These are phyloP conservation scores for Solanum hybrid DNA, from an alignment of 305 asterid species.

Conservation along the genomic window DNA sequence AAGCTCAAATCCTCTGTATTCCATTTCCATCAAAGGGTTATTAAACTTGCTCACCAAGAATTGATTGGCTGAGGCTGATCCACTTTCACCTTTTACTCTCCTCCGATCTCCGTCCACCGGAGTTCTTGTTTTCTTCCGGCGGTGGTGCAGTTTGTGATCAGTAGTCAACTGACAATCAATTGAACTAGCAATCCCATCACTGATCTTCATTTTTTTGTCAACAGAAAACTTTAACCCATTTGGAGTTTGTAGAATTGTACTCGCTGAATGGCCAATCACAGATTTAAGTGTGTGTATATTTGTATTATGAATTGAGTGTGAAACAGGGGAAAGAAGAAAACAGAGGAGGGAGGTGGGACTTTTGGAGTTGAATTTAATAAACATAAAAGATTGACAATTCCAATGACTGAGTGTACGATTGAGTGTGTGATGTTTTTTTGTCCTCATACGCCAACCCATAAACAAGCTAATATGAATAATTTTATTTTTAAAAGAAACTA, in stretches of 20 bases:
- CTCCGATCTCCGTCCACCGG: conserved; percentile 4
- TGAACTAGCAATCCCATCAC: conserved; percentile 4
- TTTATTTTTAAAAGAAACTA: not conserved
- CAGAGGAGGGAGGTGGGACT: not conserved
- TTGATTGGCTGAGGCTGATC: conserved; percentile 20
- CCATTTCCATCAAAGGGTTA: not conserved
- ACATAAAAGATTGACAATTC: not conserved
- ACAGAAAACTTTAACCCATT: not conserved
- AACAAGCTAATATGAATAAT: not conserved
- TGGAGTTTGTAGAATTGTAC: not conserved
- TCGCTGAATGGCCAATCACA: not conserved
- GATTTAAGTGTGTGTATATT: not conserved
- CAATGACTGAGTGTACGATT: not conserved
- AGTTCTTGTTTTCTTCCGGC: not conserved
- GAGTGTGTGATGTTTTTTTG: not conserved
- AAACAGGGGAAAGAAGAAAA: not conserved
- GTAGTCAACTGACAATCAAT: not conserved
- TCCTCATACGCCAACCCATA: not conserved
- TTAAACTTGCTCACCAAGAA: conserved; percentile 11
- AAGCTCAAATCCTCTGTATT: not conserved
- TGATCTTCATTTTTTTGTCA: conserved; percentile 11
- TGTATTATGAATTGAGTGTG: not conserved
- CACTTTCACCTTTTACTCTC: conserved; percentile 12
- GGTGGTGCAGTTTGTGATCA: conserved; percentile 4
- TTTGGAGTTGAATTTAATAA: not conserved